Conservation (phyloP, 805 yeast genomes). For the Blastobotrys parvus region DNA sequence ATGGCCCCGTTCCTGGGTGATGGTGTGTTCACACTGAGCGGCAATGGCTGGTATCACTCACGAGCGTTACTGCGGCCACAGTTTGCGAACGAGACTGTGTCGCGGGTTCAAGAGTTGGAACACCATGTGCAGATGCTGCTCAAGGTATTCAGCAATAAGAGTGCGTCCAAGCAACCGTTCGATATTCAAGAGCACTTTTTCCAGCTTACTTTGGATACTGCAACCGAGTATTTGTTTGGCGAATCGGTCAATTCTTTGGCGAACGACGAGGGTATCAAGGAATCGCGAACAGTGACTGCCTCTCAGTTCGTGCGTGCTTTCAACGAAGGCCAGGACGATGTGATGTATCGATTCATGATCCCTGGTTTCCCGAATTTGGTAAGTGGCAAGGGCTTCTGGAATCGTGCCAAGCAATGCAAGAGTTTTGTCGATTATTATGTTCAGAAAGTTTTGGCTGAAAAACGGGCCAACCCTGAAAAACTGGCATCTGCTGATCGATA, state of each 20-base stretch:
- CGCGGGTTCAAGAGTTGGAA: conserved; percentile 20
- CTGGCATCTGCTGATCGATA: conserved; percentile 30
- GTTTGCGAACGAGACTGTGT: conserved; percentile 26
- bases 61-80: conserved; percentile 30
- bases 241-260: conserved; percentile 25
- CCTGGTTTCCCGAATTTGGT: conserved; percentile 6
- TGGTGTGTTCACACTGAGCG: conserved; percentile 30
- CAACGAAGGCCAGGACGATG: conserved; percentile 10
- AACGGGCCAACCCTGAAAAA: conserved; percentile 17
- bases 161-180: conserved; percentile 6
- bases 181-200: conserved; percentile 25
- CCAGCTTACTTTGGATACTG: conserved; percentile 26
- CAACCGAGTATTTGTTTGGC: conserved; percentile 28
- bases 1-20: conserved; percentile 25
- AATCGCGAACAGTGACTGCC: conserved; percentile 4
- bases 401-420: conserved; percentile 25
- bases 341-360: conserved; percentile 6
- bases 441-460: conserved; percentile 25
- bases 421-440: conserved; percentile 35
- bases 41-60: conserved; percentile 30
- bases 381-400: conserved; percentile 24
- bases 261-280: conserved; percentile 3
- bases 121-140: conserved; percentile 22
- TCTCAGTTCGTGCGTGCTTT: too few species aligned
- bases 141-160: conserved; percentile 3